phyloP scores from a whole-genome alignment of 1,284 basidiomycete species.

The Ceratobasidium sp. region DNA sequence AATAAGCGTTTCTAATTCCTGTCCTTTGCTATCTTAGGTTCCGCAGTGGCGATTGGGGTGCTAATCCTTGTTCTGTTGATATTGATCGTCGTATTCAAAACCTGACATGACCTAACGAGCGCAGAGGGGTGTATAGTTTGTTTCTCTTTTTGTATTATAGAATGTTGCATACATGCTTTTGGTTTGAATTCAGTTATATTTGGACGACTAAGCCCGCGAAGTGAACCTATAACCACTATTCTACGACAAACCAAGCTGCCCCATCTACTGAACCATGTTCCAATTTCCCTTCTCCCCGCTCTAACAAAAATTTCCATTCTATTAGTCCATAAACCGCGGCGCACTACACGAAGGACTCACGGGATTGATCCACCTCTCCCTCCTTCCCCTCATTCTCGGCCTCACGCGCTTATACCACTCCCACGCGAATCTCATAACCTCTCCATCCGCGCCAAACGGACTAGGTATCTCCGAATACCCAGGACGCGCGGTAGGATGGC shows the following conservation, averaged over 20 bases:
- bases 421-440: constrained; percentile 85
- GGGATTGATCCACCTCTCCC: constrained; percentile 52
- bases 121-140: not conserved
- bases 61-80: constrained; percentile 46
- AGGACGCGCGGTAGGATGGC: constrained; percentile 94
- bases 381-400: constrained; percentile 72
- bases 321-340: not conserved
- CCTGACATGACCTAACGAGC: constrained; percentile 15
- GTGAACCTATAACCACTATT: not conserved
- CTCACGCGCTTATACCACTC: constrained; percentile 87
- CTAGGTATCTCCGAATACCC: constrained; percentile 93
- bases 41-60: constrained; percentile 45
- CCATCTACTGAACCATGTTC: constrained; percentile 40
- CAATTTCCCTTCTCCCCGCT: constrained; percentile 31
- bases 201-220: not conserved
- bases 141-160: constrained; percentile 31
- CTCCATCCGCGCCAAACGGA: constrained; percentile 92
- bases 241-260: not conserved
- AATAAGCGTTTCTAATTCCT: not conserved
- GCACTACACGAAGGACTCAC: not conserved
- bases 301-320: not conserved
- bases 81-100: constrained; percentile 47
- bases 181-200: not conserved
- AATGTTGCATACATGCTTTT: constrained; percentile 1
- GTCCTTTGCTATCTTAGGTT: constrained; percentile 30